These are phyloP conservation scores for Cyberlindnera saturnus DNA, from an alignment of 805 yeast genomes.

Conservation along the genomic window DNA sequence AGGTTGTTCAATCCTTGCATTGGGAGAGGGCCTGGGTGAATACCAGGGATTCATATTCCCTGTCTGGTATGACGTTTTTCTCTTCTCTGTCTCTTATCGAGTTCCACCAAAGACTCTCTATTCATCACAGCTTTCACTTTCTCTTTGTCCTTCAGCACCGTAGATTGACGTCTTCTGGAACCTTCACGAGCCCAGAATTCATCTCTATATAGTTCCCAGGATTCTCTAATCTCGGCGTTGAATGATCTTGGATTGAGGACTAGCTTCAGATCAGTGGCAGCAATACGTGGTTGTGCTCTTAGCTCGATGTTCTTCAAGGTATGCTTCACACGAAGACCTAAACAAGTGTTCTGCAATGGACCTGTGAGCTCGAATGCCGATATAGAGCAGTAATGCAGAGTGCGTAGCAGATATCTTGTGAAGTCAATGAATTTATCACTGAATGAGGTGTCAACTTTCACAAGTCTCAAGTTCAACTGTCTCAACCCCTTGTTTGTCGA, in stretches of 20 bases:
- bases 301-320: constrained; percentile 21
- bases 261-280: constrained; percentile 73
- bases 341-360: constrained; percentile 6
- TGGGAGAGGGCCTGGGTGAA: no score
- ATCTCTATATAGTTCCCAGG: constrained; percentile 90
- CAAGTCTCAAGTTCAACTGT: constrained; percentile 72
- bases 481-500: constrained; percentile 88
- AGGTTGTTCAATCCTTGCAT: no score
- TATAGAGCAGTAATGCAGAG: constrained; percentile 14
- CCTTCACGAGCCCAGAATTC: constrained; percentile 92
- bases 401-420: constrained; percentile 24
- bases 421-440: constrained; percentile 32
- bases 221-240: constrained; percentile 77
- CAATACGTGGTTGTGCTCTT: constrained; percentile 55
- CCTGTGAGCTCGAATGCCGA: constrained; percentile 5
- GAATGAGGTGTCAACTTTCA: constrained; percentile 45
- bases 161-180: constrained; percentile 43
- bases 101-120: constrained; percentile 26
- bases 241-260: constrained; percentile 79
- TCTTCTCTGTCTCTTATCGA: constrained; percentile 30
- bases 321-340: constrained; percentile 7
- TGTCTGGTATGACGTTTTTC: constrained; percentile 25
- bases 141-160: constrained; percentile 3
- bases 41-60: no score
- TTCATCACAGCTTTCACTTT: constrained; percentile 15